phyloP scores from a whole-genome alignment of 2,329 filamentous ascomycete species.

The Diaporthe sp. region DNA sequence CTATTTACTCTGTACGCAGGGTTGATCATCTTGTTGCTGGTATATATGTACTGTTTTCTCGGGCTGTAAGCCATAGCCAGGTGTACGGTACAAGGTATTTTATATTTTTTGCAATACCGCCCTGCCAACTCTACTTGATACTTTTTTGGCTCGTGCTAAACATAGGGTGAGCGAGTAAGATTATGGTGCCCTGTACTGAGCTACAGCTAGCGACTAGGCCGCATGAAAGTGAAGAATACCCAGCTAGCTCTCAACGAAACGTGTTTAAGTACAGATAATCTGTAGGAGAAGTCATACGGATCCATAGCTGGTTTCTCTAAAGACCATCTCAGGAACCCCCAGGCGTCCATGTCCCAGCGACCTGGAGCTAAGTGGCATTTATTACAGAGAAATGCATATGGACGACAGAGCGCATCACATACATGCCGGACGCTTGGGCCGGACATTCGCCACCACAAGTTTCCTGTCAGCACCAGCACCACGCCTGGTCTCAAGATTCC shows the following conservation, averaged over 20 bases:
- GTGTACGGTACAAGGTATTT: not conserved
- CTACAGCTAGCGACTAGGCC: not conserved
- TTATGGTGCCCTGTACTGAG: not conserved
- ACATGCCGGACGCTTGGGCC: not conserved
- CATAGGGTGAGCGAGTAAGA: too few relatives aligned
- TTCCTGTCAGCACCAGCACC: not conserved
- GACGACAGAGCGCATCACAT: not conserved
- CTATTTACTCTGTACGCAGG: not conserved
- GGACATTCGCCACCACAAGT: not conserved
- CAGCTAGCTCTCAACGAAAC: not conserved
- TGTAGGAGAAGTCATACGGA: not conserved
- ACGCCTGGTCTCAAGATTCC: not conserved
- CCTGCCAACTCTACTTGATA: not conserved
- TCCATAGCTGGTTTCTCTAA: not conserved
- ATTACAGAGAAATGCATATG: not conserved
- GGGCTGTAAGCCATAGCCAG: not conserved
- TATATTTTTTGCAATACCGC: not conserved
- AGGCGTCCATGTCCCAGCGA: not conserved
- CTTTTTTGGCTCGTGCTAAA: not conserved
- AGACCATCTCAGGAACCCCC: too few relatives aligned
- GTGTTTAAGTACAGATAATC: not conserved
- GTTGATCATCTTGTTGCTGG: not conserved
- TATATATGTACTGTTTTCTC: not conserved
- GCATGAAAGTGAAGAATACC: not conserved
- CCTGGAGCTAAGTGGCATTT: not conserved